A percentile compares a stretch with the other conserved stretches of the same genome.
Conservation (phyloP, 257 asterid species). For the Jaltomata sinuosa region DNA sequence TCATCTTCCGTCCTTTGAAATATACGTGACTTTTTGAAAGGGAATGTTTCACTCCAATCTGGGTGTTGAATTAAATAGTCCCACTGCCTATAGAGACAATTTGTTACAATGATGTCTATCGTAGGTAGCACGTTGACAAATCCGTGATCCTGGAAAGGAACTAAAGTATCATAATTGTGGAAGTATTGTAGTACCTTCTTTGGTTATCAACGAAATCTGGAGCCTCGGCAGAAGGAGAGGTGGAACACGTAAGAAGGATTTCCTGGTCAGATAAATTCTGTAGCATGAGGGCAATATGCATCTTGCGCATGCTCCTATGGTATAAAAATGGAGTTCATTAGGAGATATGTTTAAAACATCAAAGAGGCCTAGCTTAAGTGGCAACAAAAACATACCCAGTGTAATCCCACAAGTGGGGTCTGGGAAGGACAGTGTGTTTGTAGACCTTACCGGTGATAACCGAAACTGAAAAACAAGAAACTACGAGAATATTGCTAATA, state of each 20-base stretch:
- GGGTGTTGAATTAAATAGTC: slow-evolving; percentile 67
- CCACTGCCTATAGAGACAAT: slow-evolving; percentile 45
- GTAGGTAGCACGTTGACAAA: not conserved
- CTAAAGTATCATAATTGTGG: not conserved
- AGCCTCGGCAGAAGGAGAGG: slow-evolving; percentile 84
- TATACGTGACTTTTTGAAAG: slow-evolving; percentile 46
- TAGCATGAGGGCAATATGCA: slow-evolving; percentile 35
- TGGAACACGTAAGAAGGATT: slow-evolving; percentile 65
- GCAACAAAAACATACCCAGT: too few relatives aligned
- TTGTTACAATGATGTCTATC: not conserved
- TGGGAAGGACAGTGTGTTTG: too few relatives aligned
- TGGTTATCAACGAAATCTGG: slow-evolving; percentile 64
- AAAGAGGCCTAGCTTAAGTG: not conserved
- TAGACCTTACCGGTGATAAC: too few relatives aligned
- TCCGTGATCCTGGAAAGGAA: not conserved
- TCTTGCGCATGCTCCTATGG: slow-evolving; percentile 42
- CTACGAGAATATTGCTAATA: too few relatives aligned
- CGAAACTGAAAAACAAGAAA: too few relatives aligned
- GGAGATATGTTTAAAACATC: not conserved
- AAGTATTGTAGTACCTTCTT: slow-evolving; percentile 41
- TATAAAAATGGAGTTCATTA: not conserved
- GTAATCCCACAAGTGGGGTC: too few relatives aligned
- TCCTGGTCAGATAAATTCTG: slow-evolving; percentile 60
- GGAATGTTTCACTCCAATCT: slow-evolving; percentile 64
- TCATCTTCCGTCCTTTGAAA: slow-evolving; percentile 50